Base-by-base conservation (phyloP, 306 rosid species). In the Glycine soja region DNA sequence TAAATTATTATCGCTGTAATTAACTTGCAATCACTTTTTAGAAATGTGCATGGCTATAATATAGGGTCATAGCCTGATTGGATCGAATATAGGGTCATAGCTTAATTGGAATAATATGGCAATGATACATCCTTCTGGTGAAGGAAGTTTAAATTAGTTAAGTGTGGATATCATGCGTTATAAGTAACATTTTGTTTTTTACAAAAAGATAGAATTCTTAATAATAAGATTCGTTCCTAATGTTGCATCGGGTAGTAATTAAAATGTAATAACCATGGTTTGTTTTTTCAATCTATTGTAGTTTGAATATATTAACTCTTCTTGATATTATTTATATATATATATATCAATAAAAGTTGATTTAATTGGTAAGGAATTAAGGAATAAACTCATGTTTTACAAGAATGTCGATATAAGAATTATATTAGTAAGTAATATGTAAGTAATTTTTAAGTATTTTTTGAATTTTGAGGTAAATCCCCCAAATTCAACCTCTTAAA, bases 1-100 rank as follows among this genome's bases (percentile, higher is more conserved):
- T 52, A 54, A 82, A 40, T 38, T 52, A 54, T 78, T 38, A 54
- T 6, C 58, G 10, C 8, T 36, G 32, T n/a, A 47, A 75, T 58
- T 61, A 80, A 19, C 53, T 70, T 53, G 80, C 85, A 71, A 65
- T 76, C 68, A 77, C 83, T 56, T 64, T 53, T 59, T 79, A 8
- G 47, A 24, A 57, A 66, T 50, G 18, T 58, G 66, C 66, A 72
- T 80, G 81, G 24, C 45, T 42, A 48, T 36, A 72, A 65, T 19
- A 70, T 71, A 19, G 46, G 46, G 8, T 42, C 46, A 42, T 42
- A 42, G 46, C 46, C 46, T 42, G 7, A 42, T 42, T 42, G 46
- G 46, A 6, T 42, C 46, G 46, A 42, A 42, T 42, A 42, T 42
- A 12, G 24, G 38, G 24, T 14, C 40, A 43, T 72, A 72, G 43